Conservation (phyloP, 257 asterid species). For the Petrea volubilis region DNA sequence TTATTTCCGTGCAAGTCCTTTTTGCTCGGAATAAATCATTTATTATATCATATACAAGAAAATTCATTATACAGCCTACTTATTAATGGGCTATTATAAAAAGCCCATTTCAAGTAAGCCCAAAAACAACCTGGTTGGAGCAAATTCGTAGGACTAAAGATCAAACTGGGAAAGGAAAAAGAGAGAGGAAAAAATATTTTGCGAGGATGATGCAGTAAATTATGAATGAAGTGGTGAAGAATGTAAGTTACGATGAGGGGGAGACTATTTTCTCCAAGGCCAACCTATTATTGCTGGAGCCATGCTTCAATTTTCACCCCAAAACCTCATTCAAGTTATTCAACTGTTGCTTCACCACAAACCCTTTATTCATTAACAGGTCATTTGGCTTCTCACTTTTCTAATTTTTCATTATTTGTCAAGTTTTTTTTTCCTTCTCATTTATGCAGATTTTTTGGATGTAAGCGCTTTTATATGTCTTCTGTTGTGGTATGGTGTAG, state of each 20-base stretch:
- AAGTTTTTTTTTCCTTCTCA: not conserved
- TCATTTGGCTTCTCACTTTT: conserved; percentile 6
- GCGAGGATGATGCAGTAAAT: not conserved
- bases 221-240: not conserved
- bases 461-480: not conserved
- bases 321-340: conserved; percentile 1
- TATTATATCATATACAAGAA: too few species aligned
- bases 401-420: not conserved
- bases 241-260: conserved; percentile 25
- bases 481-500: not conserved
- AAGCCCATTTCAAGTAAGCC: too few species aligned
- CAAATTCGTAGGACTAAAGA: not conserved
- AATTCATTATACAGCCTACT: too few species aligned
- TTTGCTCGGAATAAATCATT: too few species aligned
- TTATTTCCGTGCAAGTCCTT: too few species aligned
- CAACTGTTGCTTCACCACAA: conserved; percentile 21
- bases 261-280: conserved; percentile 7
- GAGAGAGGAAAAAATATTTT: not conserved
- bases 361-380: conserved; percentile 30
- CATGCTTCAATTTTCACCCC: conserved; percentile 20
- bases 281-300: not conserved
- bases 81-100: too few species aligned
- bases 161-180: not conserved
- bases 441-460: not conserved
- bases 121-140: not conserved